A percentile compares a stretch with the other conserved stretches of the same genome.
Evolutionary conservation across 192 early-diverging fungal genomes (phyloP).

Genomic region (Entomortierella beljakovae): DNA sequence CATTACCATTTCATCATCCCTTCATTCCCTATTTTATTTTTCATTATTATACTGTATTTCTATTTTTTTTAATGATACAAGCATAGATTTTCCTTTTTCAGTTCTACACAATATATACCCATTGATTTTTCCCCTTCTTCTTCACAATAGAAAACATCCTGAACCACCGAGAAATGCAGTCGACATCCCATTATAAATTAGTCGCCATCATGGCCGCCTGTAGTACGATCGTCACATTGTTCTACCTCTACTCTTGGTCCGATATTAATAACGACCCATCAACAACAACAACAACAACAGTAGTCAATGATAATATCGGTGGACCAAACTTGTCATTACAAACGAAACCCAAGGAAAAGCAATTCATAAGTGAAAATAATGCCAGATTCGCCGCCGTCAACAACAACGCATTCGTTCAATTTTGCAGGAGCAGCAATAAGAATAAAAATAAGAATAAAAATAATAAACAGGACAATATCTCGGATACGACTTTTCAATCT

Average conservation of each 20-base stretch:
- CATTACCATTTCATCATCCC: no score
- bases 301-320: background rate
- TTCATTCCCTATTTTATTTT: no score
- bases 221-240: slow-evolving; percentile 13
- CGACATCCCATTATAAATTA: slow-evolving; percentile 4
- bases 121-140: no score
- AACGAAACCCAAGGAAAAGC: slow-evolving; percentile 1
- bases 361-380: slow-evolving; percentile 1
- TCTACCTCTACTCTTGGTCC: slow-evolving; percentile 23
- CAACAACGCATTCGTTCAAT: background rate
- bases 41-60: no score
- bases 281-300: background rate
- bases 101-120: no score
- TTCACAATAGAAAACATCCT: no score
- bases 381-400: background rate
- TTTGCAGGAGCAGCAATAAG: background rate
- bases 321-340: background rate
- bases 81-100: no score
- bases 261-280: background rate
- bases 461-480: background rate
- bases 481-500: slow-evolving; percentile 11
- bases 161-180: no score
- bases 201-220: slow-evolving; percentile 26
- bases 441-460: background rate
- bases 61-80: no score